Evolutionary conservation across 805 yeast genomes (phyloP).

Genomic region (Candida schatavii): DNA sequence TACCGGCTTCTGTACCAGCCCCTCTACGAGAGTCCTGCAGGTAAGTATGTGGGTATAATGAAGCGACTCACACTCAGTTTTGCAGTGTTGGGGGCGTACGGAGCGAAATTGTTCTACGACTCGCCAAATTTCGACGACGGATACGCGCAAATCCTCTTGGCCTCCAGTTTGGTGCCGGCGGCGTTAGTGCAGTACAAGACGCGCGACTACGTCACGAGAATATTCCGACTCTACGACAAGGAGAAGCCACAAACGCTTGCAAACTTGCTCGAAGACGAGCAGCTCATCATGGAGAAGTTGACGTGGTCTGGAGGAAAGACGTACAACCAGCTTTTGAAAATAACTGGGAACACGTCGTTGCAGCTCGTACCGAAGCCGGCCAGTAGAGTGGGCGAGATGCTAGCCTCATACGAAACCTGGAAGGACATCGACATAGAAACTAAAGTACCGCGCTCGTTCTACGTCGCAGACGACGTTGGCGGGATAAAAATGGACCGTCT

Average conservation of each 20-base stretch:
- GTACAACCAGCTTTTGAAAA: constrained; percentile 57
- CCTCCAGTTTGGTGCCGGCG: constrained; percentile 57
- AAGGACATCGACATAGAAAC: constrained; percentile 35
- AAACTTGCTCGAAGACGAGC: constrained; percentile 58
- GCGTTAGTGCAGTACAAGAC: constrained; percentile 49
- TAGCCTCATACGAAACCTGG: constrained; percentile 35
- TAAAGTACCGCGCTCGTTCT: constrained; percentile 40
- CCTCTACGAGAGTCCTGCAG: constrained; percentile 61
- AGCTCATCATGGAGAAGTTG: constrained; percentile 64
- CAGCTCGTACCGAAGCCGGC: constrained; percentile 28
- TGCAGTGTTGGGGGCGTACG: constrained; percentile 57
- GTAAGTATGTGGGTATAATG: constrained; percentile 58
- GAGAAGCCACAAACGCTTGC: constrained; percentile 64
- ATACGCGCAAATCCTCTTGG: constrained; percentile 42
- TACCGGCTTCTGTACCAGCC: constrained; percentile 59
- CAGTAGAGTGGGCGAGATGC: constrained; percentile 7
- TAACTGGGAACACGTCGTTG: constrained; percentile 35
- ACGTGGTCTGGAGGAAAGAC: constrained; percentile 64
- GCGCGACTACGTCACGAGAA: constrained; percentile 65
- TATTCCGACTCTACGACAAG: constrained; percentile 66
- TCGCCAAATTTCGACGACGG: constrained; percentile 53
- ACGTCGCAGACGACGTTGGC: constrained; percentile 71
- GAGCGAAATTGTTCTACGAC: constrained; percentile 56
- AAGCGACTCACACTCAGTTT: constrained; percentile 63
- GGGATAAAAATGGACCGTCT: constrained; percentile 81